Conservation (phyloP, 2,329 filamentous ascomycete genomes). For the Penicillium sp. region DNA sequence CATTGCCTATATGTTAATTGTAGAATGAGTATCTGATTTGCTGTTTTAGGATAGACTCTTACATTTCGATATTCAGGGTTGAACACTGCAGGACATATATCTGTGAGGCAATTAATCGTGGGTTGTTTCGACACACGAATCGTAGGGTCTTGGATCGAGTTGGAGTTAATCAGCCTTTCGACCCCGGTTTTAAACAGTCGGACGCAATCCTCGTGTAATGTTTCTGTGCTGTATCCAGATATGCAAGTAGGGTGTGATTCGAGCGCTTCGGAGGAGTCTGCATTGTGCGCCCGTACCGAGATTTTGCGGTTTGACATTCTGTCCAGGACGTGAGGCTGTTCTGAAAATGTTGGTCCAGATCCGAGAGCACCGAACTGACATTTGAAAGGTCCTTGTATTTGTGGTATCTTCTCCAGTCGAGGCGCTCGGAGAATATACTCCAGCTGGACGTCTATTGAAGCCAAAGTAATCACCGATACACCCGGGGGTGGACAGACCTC, state of each 20-base stretch:
- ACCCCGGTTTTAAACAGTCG: conserved; percentile 31
- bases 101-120: conserved; percentile 19
- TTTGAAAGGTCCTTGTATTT: no score
- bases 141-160: neutral
- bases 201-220: conserved; percentile 5
- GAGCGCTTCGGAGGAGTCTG: neutral
- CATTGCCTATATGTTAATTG: conserved; percentile 29
- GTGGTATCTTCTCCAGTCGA: neutral
- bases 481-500: conserved; percentile 19
- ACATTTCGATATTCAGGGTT: conserved; percentile 34
- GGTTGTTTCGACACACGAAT: conserved; percentile 3
- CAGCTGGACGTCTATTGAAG: conserved; percentile 24
- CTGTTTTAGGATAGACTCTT: neutral
- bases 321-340: neutral
- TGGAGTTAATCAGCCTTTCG: conserved; percentile 18
- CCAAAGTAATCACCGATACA: conserved; percentile 18
- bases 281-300: neutral
- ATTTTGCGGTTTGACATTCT: neutral
- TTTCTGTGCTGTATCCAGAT: neutral
- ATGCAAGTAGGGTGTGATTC: neutral
- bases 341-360: neutral
- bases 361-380: neutral
- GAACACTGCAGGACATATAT: conserved; percentile 33
- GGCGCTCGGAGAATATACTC: conserved; percentile 10
- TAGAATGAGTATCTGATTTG: neutral